Base-by-base conservation (phyloP, 352 stramenopile genomes). In the Blastocystis sp. region DNA sequence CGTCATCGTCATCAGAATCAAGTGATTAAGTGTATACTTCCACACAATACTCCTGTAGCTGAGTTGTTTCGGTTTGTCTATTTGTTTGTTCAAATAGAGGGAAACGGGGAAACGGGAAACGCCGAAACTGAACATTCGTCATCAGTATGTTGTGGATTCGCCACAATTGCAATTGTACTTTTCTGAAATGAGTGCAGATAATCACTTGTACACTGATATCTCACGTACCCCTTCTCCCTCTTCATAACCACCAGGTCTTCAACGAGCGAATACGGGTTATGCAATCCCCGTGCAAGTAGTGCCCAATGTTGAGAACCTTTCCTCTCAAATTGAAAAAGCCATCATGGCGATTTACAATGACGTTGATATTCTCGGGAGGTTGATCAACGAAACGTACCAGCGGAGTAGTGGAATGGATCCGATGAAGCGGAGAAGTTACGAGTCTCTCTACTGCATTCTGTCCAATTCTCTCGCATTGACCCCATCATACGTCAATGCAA, bases 131-230 rank as follows among this genome's bases (percentile, higher is more conserved):
- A 53, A 38, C 9, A 56, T 76, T 45, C 41, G 66, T 64, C 43
- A 23, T 62, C 48, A 19, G 62, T 34, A 34, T 34, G 28, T 34
- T 34, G 28, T 34, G 28, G 28, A 34, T 34, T 34, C 28, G 28
- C 28, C 28, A 34, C 28, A 34, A 34, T 34, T 34, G 28, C 28
- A 34, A 34, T 34, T 34, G 28, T 34, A 34, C 28, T 34, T 34
- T 34, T 34, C 1, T 2, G 28, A 23, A 43, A 79, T 79, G 69
- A 79, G 41, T 62, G 52, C 69, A 14, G 69, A 79, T 28, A 79
- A 43, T 21, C 40, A 79, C 40, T 23, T 79, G 17, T 79, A 79
- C 60, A 79, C 69, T 45, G 69, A 79, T 64, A 79, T 79, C n/a
- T 19, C 69, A 23, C 34, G 69, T 79, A 79, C 2, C 19, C 7